Evolutionary conservation across 768 basidiomycete species (phyloP), one percentile per base, ranked within the genome.

Genomic region (Podaxis sp.): DNA sequence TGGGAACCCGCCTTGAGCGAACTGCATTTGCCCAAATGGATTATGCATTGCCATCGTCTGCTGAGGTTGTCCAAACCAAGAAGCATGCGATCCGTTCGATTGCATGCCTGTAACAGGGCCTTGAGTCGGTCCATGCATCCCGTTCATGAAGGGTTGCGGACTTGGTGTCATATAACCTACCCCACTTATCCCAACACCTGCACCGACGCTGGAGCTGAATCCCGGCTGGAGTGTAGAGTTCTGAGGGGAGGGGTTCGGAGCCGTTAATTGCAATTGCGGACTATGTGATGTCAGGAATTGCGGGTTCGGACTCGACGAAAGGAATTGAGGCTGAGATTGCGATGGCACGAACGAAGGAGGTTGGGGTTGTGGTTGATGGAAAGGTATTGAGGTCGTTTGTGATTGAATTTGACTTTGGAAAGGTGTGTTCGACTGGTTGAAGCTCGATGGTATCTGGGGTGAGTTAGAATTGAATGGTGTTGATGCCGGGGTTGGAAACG

Each of bases 61-160:
- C 22, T 73, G 70, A 38, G 78, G 79, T 27, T 78, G 73, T 64
- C 72, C 46, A 51, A 63, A 51, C 12, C 55, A 51, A 6, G 38
- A 24, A 7, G 37, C 59, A 37, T 38, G 60, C 3, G 40, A 24
- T 27, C 47, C 61, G 55, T 61, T 72, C 59, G 64, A 76, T 70
- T 67, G 72, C 61, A 68, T 69, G 43, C 70, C 76, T 74, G 69
- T 70, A 27, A 65, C 67, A 41, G 70, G 67, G 51, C 70, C 70
- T 40, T 74, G 72, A 25, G 69, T 66, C 62, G 73, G 74, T 22
- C 67, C 73, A 22, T 72, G 63, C 58, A 70, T 69, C 50, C 55
- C 68, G 12, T 66, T 70, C 72, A 75, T 72, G 66, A 75, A 77
- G 5, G 74, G 69, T 63, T 76, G 75, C 50, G 69, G 72, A 51